These are phyloP conservation scores for Cinnamomum micranthum DNA, from an alignment of 164 flowering plant genomes.

Conservation along the genomic window DNA sequence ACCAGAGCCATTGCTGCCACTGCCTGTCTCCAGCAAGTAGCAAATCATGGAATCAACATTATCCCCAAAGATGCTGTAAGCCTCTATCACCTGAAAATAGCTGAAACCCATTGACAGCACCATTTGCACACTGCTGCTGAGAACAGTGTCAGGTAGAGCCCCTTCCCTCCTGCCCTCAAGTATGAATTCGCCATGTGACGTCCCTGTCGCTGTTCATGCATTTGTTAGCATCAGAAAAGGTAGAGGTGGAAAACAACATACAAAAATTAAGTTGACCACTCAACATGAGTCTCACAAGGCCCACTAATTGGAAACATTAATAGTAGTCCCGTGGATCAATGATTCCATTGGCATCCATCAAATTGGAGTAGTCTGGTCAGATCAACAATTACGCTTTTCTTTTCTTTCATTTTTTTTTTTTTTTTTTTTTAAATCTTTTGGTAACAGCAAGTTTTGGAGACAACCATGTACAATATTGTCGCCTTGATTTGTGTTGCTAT, in stretches of 20 bases:
- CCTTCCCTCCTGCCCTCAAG: constrained; percentile 28
- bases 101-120: constrained; percentile 94
- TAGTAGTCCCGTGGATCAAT: too few relatives aligned
- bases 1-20: constrained; percentile 28
- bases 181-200: constrained; percentile 42
- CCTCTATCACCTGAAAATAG: constrained; percentile 81
- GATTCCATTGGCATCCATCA: too few relatives aligned
- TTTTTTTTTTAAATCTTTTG: too few relatives aligned
- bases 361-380: too few relatives aligned
- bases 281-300: too few relatives aligned
- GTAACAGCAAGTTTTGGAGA: too few relatives aligned
- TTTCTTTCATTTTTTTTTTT: too few relatives aligned
- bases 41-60: constrained; percentile 93
- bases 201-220: constrained; percentile 32
- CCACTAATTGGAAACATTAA: background rate
- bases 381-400: too few relatives aligned
- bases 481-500: too few relatives aligned
- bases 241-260: background rate
- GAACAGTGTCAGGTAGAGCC: constrained; percentile 28
- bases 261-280: background rate
- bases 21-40: constrained; percentile 73
- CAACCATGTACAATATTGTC: too few relatives aligned
- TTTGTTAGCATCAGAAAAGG: background rate
- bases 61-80: constrained; percentile 94
- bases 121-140: constrained; percentile 62